Conservation (phyloP, 202 grass and related monocot species). For the Saccharum hybrid region DNA sequence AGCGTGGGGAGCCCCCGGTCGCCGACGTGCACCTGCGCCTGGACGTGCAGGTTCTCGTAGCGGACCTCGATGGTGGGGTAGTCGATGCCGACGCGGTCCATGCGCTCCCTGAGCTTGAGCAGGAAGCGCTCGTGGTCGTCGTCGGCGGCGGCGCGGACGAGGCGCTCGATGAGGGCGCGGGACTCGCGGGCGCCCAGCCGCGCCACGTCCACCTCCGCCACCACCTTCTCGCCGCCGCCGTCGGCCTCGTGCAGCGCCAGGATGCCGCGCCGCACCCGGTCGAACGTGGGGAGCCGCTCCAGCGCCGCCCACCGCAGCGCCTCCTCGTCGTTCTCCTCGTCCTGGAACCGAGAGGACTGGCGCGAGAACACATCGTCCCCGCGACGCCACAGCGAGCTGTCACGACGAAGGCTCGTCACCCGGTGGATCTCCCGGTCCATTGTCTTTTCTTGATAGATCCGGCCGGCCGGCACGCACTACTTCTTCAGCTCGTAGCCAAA, state of each 20-base stretch:
- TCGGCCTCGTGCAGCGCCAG: slow-evolving; percentile 36
- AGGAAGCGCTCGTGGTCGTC: slow-evolving; percentile 91
- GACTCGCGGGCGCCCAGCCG: slow-evolving; percentile 59
- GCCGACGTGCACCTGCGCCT: slow-evolving; percentile 68
- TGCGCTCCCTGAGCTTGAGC: slow-evolving; percentile 84
- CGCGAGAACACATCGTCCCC: slow-evolving; percentile 70
- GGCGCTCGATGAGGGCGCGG: slow-evolving; percentile 71
- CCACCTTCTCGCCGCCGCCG: slow-evolving; percentile 32
- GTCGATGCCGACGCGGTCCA: slow-evolving; percentile 90
- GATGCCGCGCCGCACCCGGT: slow-evolving; percentile 67
- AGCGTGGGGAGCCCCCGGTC: slow-evolving; percentile 72
- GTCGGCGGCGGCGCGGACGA: slow-evolving; percentile 67
- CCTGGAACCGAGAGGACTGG: slow-evolving; percentile 64
- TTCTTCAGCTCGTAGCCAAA: not conserved
- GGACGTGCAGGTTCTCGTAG: slow-evolving; percentile 60
- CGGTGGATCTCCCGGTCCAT: slow-evolving; percentile 65
- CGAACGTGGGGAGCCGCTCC: slow-evolving; percentile 87
- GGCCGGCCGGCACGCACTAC: no score
- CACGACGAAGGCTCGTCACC: slow-evolving; percentile 58
- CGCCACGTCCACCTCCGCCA: slow-evolving; percentile 77
- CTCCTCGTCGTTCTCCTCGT: slow-evolving; percentile 92
- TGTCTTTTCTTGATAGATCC: not conserved
- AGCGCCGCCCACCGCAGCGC: slow-evolving; percentile 91
- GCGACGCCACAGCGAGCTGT: slow-evolving; percentile 64
- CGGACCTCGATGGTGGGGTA: slow-evolving; percentile 88